A percentile compares a stretch with the other conserved stretches of the same genome.
Conservation (phyloP, 2,329 filamentous ascomycete species). For the Ploettnerulaceae sp. region DNA sequence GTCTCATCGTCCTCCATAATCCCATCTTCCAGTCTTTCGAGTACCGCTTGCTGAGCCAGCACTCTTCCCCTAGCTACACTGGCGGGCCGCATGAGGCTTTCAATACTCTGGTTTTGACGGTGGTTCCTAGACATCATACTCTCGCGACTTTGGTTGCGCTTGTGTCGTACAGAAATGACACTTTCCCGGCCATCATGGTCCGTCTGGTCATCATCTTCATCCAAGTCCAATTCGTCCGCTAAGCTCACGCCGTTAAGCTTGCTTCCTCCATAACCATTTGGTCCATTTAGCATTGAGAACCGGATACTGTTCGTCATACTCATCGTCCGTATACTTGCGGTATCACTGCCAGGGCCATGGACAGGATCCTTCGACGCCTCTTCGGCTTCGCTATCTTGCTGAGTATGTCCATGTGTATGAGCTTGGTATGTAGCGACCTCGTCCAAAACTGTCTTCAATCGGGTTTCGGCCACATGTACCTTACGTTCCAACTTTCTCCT, state of each 20-base stretch:
- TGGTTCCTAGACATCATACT: conserved; percentile 48
- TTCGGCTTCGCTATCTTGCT: conserved; percentile 55
- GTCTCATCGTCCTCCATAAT: conserved; percentile 48
- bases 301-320: conserved; percentile 69
- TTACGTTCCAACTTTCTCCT: conserved; percentile 77
- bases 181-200: conserved; percentile 67
- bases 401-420: conserved; percentile 40
- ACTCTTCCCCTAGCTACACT: conserved; percentile 51
- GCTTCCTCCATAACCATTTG: conserved; percentile 44
- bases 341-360: conserved; percentile 55
- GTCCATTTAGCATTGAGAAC: conserved; percentile 64
- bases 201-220: conserved; percentile 69
- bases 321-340: conserved; percentile 67
- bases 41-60: conserved; percentile 48
- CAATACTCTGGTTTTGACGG: conserved; percentile 52
- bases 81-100: conserved; percentile 51
- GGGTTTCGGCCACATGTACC: conserved; percentile 82
- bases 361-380: conserved; percentile 56
- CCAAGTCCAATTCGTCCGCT: conserved; percentile 86
- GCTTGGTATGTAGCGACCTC: conserved; percentile 73
- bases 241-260: conserved; percentile 68
- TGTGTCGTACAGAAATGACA: conserved; percentile 49
- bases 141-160: conserved; percentile 53
- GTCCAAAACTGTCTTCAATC: conserved; percentile 77
- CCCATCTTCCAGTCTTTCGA: conserved; percentile 51